A percentile compares a stretch with the other conserved stretches of the same genome.
phyloP scores from a whole-genome alignment of 331 rosid genomes.

The Telfairia occidentalis region DNA sequence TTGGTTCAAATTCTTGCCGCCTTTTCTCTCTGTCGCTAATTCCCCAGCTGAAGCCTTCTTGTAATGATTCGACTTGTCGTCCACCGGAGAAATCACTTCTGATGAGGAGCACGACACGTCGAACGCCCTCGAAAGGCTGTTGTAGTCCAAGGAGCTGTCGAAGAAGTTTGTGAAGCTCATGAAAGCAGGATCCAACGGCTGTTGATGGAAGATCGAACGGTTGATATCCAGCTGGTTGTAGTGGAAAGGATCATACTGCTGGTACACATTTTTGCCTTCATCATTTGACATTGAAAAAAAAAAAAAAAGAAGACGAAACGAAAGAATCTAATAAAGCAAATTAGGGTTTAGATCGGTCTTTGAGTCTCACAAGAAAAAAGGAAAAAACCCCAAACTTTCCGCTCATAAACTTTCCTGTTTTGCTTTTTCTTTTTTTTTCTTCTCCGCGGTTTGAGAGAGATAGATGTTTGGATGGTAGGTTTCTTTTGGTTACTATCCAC shows the following conservation, averaged over 20 bases:
- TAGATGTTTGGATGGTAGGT: constrained; percentile 2
- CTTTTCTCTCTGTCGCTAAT: too few relatives aligned
- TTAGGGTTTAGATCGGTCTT: constrained; percentile 20
- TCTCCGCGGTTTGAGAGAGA: constrained; percentile 15
- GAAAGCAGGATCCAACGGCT: constrained; percentile 28
- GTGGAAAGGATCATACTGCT: constrained; percentile 38
- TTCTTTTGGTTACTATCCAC: constrained; percentile 20
- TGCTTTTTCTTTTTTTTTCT: neutral
- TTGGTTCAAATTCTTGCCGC: constrained; percentile 25
- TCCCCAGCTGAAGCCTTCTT: neutral
- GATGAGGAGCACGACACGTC: constrained; percentile 77
- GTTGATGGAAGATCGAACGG: constrained; percentile 17
- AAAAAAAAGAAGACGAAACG: neutral
- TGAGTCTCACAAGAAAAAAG: constrained; percentile 30
- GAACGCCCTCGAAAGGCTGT: constrained; percentile 62
- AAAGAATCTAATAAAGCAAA: neutral
- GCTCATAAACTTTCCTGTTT: constrained; percentile 12
- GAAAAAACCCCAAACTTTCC: constrained; percentile 14
- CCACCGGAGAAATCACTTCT: constrained; percentile 44
- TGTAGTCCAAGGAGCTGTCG: constrained; percentile 66
- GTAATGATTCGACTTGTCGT: constrained; percentile 21
- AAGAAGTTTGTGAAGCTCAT: constrained; percentile 60
- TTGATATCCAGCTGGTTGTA: constrained; percentile 38
- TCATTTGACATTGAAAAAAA: constrained; percentile 46
- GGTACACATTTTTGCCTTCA: constrained; percentile 18